Conservation (phyloP, 257 asterid genomes). For the Haberlea rhodopensis region DNA sequence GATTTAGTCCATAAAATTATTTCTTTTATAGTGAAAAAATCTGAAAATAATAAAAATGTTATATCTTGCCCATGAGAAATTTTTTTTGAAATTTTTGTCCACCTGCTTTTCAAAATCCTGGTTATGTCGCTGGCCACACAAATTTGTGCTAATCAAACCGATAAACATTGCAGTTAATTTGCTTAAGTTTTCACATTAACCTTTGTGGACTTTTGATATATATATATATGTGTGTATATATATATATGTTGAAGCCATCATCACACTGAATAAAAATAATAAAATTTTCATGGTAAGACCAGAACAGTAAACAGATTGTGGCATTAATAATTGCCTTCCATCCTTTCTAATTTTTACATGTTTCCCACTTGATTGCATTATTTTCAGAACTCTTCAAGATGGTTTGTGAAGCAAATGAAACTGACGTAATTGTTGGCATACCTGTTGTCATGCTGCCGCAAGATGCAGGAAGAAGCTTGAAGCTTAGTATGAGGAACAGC, state of each 20-base stretch:
- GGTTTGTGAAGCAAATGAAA: constrained; percentile 88
- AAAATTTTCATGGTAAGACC: too few species aligned
- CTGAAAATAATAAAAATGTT: too few species aligned
- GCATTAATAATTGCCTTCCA: background rate
- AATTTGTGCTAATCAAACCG: too few species aligned
- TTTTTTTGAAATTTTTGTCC: too few species aligned
- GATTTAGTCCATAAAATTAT: too few species aligned
- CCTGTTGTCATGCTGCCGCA: constrained; percentile 96
- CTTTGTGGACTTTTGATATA: constrained; percentile 3
- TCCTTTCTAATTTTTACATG: constrained; percentile 15
- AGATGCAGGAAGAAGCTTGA: constrained; percentile 81
- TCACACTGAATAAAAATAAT: too few species aligned
- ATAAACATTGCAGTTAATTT: too few species aligned
- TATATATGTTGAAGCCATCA: constrained; percentile 1
- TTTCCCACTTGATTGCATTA: constrained; percentile 9
- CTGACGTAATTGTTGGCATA: constrained; percentile 60
- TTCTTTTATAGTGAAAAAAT: too few species aligned
- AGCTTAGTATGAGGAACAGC: constrained; percentile 42
- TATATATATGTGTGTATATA: background rate
- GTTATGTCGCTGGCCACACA: too few species aligned
- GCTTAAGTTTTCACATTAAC: background rate
- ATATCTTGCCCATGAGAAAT: too few species aligned
- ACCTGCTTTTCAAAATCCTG: too few species aligned
- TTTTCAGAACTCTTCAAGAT: constrained; percentile 93
- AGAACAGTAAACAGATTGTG: too few species aligned